phyloP scores from a whole-genome alignment of 2,329 filamentous ascomycete species.

The Penicillium sp. region DNA sequence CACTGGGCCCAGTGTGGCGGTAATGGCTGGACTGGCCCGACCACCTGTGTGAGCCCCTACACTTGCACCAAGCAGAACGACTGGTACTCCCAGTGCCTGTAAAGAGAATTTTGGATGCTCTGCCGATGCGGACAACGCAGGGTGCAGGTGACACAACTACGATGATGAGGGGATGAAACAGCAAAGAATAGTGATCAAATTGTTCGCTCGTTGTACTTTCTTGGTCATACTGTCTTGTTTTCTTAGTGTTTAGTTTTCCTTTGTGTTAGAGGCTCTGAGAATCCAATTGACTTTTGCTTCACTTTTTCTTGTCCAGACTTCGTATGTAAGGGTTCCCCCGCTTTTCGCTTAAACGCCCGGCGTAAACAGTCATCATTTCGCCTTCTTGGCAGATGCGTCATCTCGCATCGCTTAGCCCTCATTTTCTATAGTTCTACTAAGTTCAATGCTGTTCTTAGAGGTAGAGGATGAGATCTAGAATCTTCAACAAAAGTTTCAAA shows the following conservation, averaged over 20 bases:
- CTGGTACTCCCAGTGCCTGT: conserved; percentile 44
- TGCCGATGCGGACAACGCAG: neutral
- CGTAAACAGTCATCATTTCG: neutral
- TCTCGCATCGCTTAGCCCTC: neutral
- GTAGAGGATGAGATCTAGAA: neutral
- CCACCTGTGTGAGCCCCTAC: conserved; percentile 34
- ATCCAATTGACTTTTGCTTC: neutral
- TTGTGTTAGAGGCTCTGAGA: neutral
- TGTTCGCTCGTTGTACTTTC: neutral
- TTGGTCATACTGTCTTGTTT: neutral
- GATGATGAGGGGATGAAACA: neutral
- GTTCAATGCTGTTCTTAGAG: neutral
- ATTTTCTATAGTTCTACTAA: neutral
- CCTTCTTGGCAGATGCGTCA: neutral
- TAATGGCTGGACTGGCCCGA: conserved; percentile 35
- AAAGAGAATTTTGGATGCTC: conserved; percentile 1
- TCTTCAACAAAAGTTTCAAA: no score
- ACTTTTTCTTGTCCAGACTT: neutral
- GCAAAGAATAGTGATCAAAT: neutral
- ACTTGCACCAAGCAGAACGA: conserved; percentile 36
- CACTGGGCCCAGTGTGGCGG: conserved; percentile 39
- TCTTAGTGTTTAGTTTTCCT: neutral
- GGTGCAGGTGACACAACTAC: neutral
- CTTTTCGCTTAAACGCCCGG: neutral
- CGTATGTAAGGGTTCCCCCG: neutral